Percentiles rank a stretch among this genome's conserved stretches.
Conservation (phyloP, 1,139 yeast species). For the Zygotorulaspora mrakii region DNA sequence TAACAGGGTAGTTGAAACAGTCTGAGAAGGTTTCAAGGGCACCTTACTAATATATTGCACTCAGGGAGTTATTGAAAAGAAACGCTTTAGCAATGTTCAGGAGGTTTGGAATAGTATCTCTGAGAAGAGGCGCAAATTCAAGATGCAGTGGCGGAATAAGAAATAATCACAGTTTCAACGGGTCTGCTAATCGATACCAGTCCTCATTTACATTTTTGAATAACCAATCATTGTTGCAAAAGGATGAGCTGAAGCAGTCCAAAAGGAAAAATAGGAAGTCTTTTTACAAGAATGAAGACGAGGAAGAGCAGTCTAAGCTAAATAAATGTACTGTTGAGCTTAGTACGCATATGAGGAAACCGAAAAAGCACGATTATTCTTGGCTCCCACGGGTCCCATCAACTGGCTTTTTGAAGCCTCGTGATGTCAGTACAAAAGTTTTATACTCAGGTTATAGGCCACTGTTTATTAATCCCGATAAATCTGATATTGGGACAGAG, state of each 20-base stretch:
- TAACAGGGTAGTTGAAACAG: background rate
- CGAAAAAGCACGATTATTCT: slow-evolving; percentile 23
- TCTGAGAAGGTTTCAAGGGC: background rate
- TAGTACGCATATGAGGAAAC: slow-evolving; percentile 9
- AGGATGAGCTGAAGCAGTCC: slow-evolving; percentile 26
- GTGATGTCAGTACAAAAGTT: slow-evolving; percentile 26
- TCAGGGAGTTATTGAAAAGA: background rate
- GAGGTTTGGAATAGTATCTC: slow-evolving; percentile 8
- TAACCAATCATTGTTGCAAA: slow-evolving; percentile 25
- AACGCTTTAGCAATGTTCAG: slow-evolving; percentile 8
- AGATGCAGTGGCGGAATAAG: slow-evolving; percentile 9
- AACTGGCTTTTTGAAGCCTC: slow-evolving; percentile 25
- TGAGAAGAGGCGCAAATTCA: slow-evolving; percentile 5
- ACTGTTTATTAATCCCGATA: slow-evolving; percentile 21
- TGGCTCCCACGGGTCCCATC: slow-evolving; percentile 33
- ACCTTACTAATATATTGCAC: no score
- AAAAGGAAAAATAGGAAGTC: slow-evolving; percentile 20
- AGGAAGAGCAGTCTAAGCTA: slow-evolving; percentile 10
- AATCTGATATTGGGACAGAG: slow-evolving; percentile 9
- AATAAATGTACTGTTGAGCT: slow-evolving; percentile 12
- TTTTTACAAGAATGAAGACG: slow-evolving; percentile 12
- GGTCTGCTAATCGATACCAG: slow-evolving; percentile 19
- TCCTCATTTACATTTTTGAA: slow-evolving; percentile 30
- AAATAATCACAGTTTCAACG: slow-evolving; percentile 11
- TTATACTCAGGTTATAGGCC: slow-evolving; percentile 36